Base-by-base conservation (phyloP, 1,284 basidiomycete genomes). In the Anthracocystis panici-leucophaei region DNA sequence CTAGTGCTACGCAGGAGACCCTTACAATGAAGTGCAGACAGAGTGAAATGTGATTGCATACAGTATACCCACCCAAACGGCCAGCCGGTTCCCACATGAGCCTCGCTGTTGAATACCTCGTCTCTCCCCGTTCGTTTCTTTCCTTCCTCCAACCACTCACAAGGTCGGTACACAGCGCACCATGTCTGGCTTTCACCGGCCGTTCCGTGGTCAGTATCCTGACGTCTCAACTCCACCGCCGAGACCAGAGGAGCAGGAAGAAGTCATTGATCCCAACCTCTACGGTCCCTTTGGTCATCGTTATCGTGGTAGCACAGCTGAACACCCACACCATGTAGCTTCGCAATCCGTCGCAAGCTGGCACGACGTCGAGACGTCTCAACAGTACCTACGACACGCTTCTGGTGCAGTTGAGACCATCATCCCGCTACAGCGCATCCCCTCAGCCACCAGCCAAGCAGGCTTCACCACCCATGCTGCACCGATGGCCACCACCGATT, bases 231-330 rank as follows among this genome's bases (percentile, higher is more conserved):
- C 11, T 16, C 35, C 29, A 1, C 7, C 41, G 4, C 25, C 40
- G 16, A 9, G 31, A 18, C 23, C 52, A 25, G 54, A 51, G 21
- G 27, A 63, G 11, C 35, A 62, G 18, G 46, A 52, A 18, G 63
- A 53, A 18, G 46, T 73, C 40, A 73, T 73, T 54, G 70, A 77
- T 25, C 75, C 75, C 16, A 77, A 77, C 46, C 57, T 72, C 16
- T 77, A 74, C 31, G 75, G 70, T 14, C 65, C 71, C 12, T 77
- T 72, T 29, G 75, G 75, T 9, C 58, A 67, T 46, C 44, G 51
- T 2, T 68, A 77, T n/a, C 60, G 41, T 27, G 58, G 65, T 2
- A 61, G 42, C 49, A 25, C 31, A 3, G 20, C 16, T 0, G 31
- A 49, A 7, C 38, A 16, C 7, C n/a, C 35, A 14, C 41, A 61